Conservation (phyloP, 1,139 yeast genomes). For the Geotrichum klebahnii region DNA sequence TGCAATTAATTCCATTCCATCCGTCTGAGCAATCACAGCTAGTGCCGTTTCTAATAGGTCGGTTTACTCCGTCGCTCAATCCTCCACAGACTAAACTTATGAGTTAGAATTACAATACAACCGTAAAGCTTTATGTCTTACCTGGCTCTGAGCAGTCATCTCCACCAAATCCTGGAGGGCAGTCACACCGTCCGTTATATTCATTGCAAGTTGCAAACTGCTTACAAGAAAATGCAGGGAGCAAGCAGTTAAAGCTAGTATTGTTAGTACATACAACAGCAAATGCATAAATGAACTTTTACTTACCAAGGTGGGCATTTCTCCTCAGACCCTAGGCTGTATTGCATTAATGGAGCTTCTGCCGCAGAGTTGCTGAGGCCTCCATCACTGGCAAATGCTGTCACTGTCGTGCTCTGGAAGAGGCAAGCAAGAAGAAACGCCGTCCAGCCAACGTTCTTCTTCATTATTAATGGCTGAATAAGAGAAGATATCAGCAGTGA, state of each 20-base stretch:
- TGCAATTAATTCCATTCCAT: slow-evolving; percentile 94
- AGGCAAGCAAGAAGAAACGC: slow-evolving; percentile 2
- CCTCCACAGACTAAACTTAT: slow-evolving; percentile 69
- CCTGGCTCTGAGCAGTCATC: slow-evolving; percentile 79
- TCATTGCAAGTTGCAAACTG: slow-evolving; percentile 85
- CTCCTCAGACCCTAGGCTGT: slow-evolving; percentile 20
- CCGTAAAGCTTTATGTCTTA: background rate
- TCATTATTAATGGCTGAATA: slow-evolving; percentile 10
- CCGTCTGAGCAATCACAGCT: slow-evolving; percentile 74
- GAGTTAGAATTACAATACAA: background rate
- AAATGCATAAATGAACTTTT: background rate
- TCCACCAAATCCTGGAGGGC: slow-evolving; percentile 91
- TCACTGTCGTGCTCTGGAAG: slow-evolving; percentile 8
- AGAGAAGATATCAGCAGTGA: background rate
- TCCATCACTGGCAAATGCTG: slow-evolving; percentile 10
- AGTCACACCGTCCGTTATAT: slow-evolving; percentile 86
- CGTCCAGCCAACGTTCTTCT: slow-evolving; percentile 15
- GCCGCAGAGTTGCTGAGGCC: background rate
- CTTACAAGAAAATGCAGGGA: slow-evolving; percentile 84
- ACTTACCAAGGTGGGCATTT: slow-evolving; percentile 37
- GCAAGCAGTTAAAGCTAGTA: slow-evolving; percentile 78
- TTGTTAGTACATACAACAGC: background rate
- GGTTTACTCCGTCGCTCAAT: slow-evolving; percentile 56
- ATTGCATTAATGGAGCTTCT: slow-evolving; percentile 9
- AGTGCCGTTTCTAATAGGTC: slow-evolving; percentile 57